Evolutionary conservation across 768 basidiomycete species (phyloP).

Genomic region (Solioccasus polychromus): DNA sequence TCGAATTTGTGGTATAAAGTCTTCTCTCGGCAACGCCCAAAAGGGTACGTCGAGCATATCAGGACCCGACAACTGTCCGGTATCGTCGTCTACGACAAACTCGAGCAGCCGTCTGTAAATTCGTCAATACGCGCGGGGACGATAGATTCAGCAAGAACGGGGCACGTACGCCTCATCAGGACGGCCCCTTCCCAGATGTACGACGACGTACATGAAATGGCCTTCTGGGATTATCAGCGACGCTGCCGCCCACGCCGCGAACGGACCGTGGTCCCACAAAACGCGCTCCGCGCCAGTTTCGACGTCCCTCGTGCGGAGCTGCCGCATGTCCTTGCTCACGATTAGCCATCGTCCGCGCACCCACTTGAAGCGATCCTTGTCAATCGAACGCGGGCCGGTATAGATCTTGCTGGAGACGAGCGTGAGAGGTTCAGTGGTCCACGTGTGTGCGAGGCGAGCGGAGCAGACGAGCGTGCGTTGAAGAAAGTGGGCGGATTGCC

Average conservation of each 20-base stretch:
- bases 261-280: constrained; percentile 15
- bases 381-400: constrained; percentile 6
- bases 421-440: constrained; percentile 14
- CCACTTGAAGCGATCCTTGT: constrained; percentile 12
- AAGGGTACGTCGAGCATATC: constrained; percentile 16
- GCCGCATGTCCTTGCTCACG: constrained; percentile 13
- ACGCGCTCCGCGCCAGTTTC: constrained; percentile 12
- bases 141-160: background rate
- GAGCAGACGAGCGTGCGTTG: constrained; percentile 20
- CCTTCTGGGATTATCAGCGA: constrained; percentile 7
- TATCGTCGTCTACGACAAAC: constrained; percentile 17
- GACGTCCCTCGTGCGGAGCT: constrained; percentile 10
- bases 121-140: no score
- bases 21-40: constrained; percentile 8
- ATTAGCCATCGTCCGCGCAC: constrained; percentile 20
- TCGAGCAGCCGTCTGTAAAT: constrained; percentile 15
- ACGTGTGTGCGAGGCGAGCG: constrained; percentile 8
- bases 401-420: constrained; percentile 3
- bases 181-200: constrained; percentile 8
- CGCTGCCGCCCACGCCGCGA: constrained; percentile 8
- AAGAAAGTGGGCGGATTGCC: constrained; percentile 17
- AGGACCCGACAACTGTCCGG: constrained; percentile 8
- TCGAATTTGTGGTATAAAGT: constrained; percentile 11
- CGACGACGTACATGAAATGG: constrained; percentile 15
- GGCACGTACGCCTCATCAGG: constrained; percentile 19